Evolutionary conservation across 768 basidiomycete species (phyloP).

Genomic region (Podaxis carcinomalis): DNA sequence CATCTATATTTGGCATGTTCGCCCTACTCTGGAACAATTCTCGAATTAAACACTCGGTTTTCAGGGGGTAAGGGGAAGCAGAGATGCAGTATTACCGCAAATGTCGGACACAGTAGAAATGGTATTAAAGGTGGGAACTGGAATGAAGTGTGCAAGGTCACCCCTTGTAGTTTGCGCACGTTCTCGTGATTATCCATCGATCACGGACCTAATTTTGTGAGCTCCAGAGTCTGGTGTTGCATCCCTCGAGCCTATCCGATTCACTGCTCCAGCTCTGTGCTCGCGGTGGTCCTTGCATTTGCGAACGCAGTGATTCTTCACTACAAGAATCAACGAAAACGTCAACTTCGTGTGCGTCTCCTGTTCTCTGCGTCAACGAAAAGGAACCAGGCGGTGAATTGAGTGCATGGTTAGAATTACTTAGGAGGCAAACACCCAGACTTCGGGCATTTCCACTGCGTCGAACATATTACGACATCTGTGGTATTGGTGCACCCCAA

Average conservation of each 20-base stretch:
- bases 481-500: too few species aligned
- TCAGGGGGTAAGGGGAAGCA: too few species aligned
- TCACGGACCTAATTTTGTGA: slow-evolving; percentile 32
- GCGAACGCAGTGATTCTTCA: slow-evolving; percentile 24
- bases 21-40: too few species aligned
- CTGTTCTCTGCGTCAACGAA: slow-evolving; percentile 23
- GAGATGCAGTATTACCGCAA: too few species aligned
- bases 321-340: slow-evolving; percentile 23
- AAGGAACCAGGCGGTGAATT: slow-evolving; percentile 21
- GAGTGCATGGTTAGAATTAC: slow-evolving; percentile 26
- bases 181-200: slow-evolving; percentile 9
- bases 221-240: neutral
- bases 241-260: neutral
- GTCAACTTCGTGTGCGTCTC: slow-evolving; percentile 19
- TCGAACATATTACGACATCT: too few species aligned
- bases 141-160: too few species aligned
- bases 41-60: too few species aligned
- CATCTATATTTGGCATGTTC: too few species aligned
- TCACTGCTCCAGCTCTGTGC: slow-evolving; percentile 17
- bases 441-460: slow-evolving; percentile 19
- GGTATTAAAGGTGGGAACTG: too few species aligned
- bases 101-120: too few species aligned
- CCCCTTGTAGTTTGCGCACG: too few species aligned
- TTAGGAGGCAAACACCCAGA: slow-evolving; percentile 32
- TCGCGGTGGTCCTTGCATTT: slow-evolving; percentile 20